Percentiles rank a stretch among this genome's conserved stretches.
These are phyloP conservation scores for Colletotrichum tamarilloi DNA, from an alignment of 2,329 filamentous ascomycete species.

Conservation along the genomic window DNA sequence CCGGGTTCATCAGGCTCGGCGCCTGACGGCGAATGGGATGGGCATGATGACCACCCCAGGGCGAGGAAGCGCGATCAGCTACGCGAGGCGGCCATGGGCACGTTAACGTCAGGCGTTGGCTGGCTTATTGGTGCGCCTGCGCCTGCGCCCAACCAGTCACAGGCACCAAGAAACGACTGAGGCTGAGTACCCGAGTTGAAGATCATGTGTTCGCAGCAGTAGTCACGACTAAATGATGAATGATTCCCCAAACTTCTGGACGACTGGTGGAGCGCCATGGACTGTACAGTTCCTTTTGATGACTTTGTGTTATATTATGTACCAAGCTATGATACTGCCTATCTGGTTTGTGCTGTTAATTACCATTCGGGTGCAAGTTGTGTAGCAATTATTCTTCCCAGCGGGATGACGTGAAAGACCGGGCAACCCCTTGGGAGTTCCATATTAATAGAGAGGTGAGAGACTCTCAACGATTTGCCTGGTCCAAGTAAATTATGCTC, in stretches of 20 bases:
- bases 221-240: not conserved
- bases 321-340: not conserved
- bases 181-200: not conserved
- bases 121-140: slow-evolving; percentile 75
- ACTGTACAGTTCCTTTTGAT: not conserved
- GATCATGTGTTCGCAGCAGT: not conserved
- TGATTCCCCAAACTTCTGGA: not conserved
- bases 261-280: not conserved
- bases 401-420: not conserved
- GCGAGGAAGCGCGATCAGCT: slow-evolving; percentile 79
- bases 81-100: slow-evolving; percentile 74
- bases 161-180: slow-evolving; percentile 41
- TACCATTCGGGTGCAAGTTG: not conserved
- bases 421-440: not conserved
- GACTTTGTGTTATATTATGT: not conserved
- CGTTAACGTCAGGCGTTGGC: slow-evolving; percentile 73
- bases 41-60: slow-evolving; percentile 46
- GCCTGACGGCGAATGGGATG: slow-evolving; percentile 31
- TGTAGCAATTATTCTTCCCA: not conserved
- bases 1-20: slow-evolving; percentile 6
- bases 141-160: slow-evolving; percentile 54
- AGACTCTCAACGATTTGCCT: not conserved
- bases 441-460: not conserved
- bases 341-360: not conserved
- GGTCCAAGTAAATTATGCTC: not conserved